phyloP scores from a whole-genome alignment of 495 filamentous ascomycete genomes.

The Glarea lozoyensis region DNA sequence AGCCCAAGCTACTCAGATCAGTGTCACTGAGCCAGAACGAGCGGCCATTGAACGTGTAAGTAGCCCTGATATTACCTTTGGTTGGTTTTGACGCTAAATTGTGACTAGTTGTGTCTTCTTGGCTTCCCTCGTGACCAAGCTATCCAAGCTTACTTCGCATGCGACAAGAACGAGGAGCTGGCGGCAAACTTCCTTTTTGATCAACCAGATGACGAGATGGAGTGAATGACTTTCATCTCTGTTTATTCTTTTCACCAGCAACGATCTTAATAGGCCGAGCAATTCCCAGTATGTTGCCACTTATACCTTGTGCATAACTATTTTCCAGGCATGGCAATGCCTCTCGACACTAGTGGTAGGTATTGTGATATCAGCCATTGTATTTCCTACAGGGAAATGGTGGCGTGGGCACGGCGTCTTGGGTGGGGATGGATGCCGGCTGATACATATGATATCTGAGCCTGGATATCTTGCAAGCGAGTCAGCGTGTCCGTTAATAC shows the following conservation, averaged over 20 bases:
- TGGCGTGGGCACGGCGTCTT: slow-evolving; percentile 4
- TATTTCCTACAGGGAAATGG: too few species aligned
- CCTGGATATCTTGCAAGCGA: slow-evolving; percentile 5
- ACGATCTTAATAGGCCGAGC: too few species aligned
- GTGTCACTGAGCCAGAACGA: slow-evolving; percentile 89
- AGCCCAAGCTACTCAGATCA: slow-evolving; percentile 76
- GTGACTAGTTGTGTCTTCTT: slow-evolving; percentile 72
- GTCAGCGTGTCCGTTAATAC: too few species aligned
- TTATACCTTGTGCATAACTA: too few species aligned
- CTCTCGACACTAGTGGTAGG: too few species aligned
- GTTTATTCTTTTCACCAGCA: too few species aligned
- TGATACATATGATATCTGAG: neutral
- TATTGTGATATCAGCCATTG: too few species aligned
- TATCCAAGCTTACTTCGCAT: slow-evolving; percentile 98
- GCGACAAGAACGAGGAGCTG: slow-evolving; percentile 97
- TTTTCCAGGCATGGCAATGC: too few species aligned
- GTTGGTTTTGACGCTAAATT: slow-evolving; percentile 4
- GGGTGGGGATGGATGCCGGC: slow-evolving; percentile 1
- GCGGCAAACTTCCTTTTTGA: slow-evolving; percentile 98
- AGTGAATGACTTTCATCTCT: slow-evolving; percentile 26
- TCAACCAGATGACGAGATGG: slow-evolving; percentile 84
- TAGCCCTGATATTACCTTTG: slow-evolving; percentile 21
- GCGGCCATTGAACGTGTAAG: slow-evolving; percentile 93
- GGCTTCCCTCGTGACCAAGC: slow-evolving; percentile 89
- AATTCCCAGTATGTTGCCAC: too few species aligned